phyloP scores from a whole-genome alignment of 140 eudicot genomes.

The Artemisia princeps region DNA sequence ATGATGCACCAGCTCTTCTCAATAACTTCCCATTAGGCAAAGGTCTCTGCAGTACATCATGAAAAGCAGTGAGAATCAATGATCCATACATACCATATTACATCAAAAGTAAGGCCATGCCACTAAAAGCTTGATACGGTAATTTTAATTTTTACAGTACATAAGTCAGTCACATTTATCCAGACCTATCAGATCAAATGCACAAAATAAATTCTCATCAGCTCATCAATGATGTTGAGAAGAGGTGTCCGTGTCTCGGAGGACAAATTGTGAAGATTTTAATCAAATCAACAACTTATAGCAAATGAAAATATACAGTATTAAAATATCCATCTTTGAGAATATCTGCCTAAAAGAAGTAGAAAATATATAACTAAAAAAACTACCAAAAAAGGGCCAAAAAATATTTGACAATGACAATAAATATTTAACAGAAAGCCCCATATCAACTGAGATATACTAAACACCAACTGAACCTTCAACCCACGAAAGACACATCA shows the following conservation, averaged over 20 bases:
- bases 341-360: too few relatives aligned
- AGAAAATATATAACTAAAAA: too few relatives aligned
- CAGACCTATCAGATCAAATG: not conserved
- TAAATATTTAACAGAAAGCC: too few relatives aligned
- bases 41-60: conserved; percentile 43
- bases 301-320: not conserved
- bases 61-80: conserved; percentile 14
- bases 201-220: not conserved
- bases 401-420: too few relatives aligned
- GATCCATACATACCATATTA: not conserved
- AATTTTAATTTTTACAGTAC: not conserved
- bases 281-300: not conserved
- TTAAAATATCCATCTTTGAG: too few relatives aligned
- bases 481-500: too few relatives aligned
- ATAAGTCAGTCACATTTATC: not conserved
- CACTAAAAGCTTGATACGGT: not conserved
- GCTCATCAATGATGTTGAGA: not conserved
- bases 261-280: not conserved
- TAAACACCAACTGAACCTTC: too few relatives aligned
- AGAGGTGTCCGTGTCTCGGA: not conserved
- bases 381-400: too few relatives aligned
- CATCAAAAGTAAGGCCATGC: not conserved
- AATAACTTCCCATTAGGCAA: conserved; percentile 50
- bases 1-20: conserved; percentile 54
- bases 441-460: too few relatives aligned